A percentile compares a stretch with the other conserved stretches of the same genome.
phyloP scores from a whole-genome alignment of 2,329 filamentous ascomycete species.

The Corynespora cassiicola region DNA sequence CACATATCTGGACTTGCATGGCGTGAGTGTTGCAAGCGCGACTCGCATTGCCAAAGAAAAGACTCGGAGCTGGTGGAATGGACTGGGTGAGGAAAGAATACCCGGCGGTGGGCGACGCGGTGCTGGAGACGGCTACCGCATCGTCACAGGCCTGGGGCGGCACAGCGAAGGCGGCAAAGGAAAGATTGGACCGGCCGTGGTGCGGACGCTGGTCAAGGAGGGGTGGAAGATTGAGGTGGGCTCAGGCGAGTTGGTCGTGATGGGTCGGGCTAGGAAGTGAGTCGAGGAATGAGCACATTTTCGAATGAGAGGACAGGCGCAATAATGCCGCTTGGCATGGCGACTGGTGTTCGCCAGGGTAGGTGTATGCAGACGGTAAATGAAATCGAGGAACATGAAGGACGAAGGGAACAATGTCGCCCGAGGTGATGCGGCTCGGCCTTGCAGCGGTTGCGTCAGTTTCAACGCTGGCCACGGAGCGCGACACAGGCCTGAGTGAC shows the following conservation, averaged over 20 bases:
- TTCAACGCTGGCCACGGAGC: too few species aligned
- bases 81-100: conserved; percentile 69
- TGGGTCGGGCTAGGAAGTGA: conserved; percentile 58
- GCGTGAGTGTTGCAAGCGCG: conserved; percentile 80
- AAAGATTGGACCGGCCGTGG: conserved; percentile 80
- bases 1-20: conserved; percentile 77
- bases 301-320: too few species aligned
- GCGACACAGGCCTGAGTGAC: too few species aligned
- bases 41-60: conserved; percentile 75
- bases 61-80: conserved; percentile 78
- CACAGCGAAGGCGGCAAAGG: conserved; percentile 81
- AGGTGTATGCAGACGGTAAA: background rate
- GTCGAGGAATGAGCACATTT: too few species aligned
- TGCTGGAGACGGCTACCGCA: conserved; percentile 64
- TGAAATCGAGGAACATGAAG: background rate
- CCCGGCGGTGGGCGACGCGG: conserved; percentile 55
- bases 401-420: background rate
- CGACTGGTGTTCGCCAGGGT: too few species aligned
- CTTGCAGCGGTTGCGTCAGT: too few species aligned
- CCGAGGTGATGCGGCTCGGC: too few species aligned
- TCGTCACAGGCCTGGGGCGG: conserved; percentile 81
- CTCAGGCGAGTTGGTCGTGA: conserved; percentile 74
- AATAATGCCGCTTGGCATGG: too few species aligned
- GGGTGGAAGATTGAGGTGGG: conserved; percentile 83
- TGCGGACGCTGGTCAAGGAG: conserved; percentile 73